Conservation (phyloP, 1,284 basidiomycete genomes). For the Schizophyllum commune region DNA sequence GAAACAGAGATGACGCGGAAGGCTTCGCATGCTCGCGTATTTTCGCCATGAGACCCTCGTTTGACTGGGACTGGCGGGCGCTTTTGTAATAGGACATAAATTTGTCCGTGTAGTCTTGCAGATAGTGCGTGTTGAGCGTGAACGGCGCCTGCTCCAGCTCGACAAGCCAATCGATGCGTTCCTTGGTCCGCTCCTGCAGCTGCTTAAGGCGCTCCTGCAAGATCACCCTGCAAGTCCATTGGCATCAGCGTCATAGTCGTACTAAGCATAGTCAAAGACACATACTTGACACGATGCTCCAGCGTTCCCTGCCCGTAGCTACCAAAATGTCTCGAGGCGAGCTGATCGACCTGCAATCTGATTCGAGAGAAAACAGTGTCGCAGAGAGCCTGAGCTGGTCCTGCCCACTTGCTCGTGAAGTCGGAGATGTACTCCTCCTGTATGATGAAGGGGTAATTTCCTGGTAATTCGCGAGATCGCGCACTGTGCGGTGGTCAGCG, state of each 20-base stretch:
- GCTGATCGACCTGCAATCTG: constrained; percentile 9
- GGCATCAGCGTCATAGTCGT: background rate
- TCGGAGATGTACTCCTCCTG: constrained; percentile 17
- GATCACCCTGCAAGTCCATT: constrained; percentile 26
- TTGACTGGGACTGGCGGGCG: constrained; percentile 20
- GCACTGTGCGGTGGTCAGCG: constrained; percentile 11
- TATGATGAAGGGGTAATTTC: constrained; percentile 20
- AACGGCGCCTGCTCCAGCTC: constrained; percentile 39
- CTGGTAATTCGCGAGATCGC: constrained; percentile 22
- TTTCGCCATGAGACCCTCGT: constrained; percentile 19
- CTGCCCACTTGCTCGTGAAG: constrained; percentile 16
- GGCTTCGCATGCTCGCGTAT: constrained; percentile 16
- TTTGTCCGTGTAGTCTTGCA: constrained; percentile 45
- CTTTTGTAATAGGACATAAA: constrained; percentile 42
- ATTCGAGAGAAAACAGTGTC: constrained; percentile 13
- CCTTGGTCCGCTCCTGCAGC: constrained; percentile 29
- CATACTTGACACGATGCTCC: constrained; percentile 45
- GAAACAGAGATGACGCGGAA: no score
- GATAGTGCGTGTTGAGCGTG: constrained; percentile 50
- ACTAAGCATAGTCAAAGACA: background rate
- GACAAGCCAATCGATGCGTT: constrained; percentile 43
- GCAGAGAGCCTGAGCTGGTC: constrained; percentile 15
- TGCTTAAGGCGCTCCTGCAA: constrained; percentile 38
- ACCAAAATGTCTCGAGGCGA: constrained; percentile 13
- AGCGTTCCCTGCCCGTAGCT: constrained; percentile 37